Base-by-base conservation (phyloP, 2,329 filamentous ascomycete genomes). In the Fusarium nodosum region DNA sequence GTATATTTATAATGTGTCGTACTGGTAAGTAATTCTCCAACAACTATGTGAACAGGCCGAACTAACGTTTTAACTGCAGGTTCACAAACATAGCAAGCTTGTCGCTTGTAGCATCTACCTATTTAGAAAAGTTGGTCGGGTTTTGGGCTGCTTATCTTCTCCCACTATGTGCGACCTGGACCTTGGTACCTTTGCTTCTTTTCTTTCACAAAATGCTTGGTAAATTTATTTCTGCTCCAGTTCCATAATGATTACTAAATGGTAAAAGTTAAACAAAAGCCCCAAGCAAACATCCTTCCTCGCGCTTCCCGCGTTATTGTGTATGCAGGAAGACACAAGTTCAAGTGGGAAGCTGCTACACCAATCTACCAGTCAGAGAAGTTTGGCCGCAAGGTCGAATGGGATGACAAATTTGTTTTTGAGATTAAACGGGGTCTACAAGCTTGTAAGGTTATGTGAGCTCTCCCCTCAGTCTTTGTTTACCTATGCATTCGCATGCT, bases 401-500 rank as follows among this genome's bases (percentile, higher is more conserved):
- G 53, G 53, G 42, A 56, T n/a, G 53, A 47, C 15, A 56, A 26
- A 9, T 48, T 56, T 38, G 33, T 48, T 11, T 56, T 56, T 47
- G 53, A 56, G 53, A 48, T 56, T 8, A 56, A 56, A 18, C 28
- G 41, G 7, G 53, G 53, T 39, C n/a, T 56, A 2, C 42, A 56
- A 22, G 41, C 53, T n/a, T 56, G 53, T 9, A 55, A 55, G 18
- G 52, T 55, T 15, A 55, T 55, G 39, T 55, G 13, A 30, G 39
- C 34, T 45, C 7, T 15, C 3, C 5, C 16, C 12, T 12, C 4
- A 5, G n/a, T 16, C 12, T 24, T 7, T 15, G 3, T 38, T 28
- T 28, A 11, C 28, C 28, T 8, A 24, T 36, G 15, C 20, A 26
- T 12, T 7, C 33, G 26, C 4, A 28, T 38, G 11, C 46, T 50